A percentile compares a stretch with the other conserved stretches of the same genome.
These are phyloP conservation scores for Paratinospora sagittata DNA, from an alignment of 164 flowering plant genomes.

Conservation along the genomic window DNA sequence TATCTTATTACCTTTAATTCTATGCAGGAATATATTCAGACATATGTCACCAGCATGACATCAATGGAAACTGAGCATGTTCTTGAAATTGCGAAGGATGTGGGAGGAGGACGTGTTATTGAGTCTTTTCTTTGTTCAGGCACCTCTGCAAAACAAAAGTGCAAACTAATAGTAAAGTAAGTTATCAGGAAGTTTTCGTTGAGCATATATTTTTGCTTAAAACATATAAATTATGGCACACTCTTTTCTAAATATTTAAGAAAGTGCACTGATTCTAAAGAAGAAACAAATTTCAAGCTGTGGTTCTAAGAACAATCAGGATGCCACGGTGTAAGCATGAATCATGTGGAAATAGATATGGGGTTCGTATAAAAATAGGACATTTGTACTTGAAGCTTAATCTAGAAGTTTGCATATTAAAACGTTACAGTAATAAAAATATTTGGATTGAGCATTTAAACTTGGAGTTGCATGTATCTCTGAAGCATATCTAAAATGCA, in stretches of 20 bases:
- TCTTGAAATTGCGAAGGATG: constrained; percentile 64
- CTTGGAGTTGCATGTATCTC: too few species aligned
- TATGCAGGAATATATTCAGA: constrained; percentile 58
- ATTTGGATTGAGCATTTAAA: too few species aligned
- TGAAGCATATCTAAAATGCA: too few species aligned
- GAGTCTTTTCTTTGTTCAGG: constrained; percentile 78
- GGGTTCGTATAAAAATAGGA: too few species aligned
- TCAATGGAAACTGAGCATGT: constrained; percentile 57
- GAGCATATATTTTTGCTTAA: too few species aligned
- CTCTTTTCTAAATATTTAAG: neutral
- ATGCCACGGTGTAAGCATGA: neutral
- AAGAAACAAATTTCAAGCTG: neutral
- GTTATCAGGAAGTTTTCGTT: constrained; percentile 10
- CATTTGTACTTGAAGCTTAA: too few species aligned
- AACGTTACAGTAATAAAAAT: too few species aligned
- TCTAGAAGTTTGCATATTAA: too few species aligned
- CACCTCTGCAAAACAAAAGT: constrained; percentile 57
- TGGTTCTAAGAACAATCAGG: neutral
- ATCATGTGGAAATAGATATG: too few species aligned
- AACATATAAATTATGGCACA: neutral
- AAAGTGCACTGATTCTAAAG: neutral
- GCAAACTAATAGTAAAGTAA: constrained; percentile 62
- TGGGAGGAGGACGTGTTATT: constrained; percentile 69
- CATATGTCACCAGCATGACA: constrained; percentile 52
- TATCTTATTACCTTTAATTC: neutral